Evolutionary conservation across 495 filamentous ascomycete species (phyloP), one percentile per base, ranked within the genome.

Genomic region (Aspergillus sparsus): DNA sequence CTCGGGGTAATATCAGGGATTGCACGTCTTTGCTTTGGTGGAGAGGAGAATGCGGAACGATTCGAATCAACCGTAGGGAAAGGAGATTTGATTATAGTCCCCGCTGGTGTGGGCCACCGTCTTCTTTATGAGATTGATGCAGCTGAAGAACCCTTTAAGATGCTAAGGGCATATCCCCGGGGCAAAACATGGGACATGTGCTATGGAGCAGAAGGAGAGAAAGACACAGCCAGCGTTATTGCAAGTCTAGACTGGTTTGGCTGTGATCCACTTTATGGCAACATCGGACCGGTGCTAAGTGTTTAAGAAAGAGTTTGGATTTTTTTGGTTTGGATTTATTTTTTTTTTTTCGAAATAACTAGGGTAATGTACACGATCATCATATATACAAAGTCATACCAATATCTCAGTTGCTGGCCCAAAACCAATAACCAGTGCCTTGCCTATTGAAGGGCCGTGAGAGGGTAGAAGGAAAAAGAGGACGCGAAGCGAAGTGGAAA

Each of bases 101-200:
- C 86, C 3, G 86, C 87, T 1, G 87, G 87, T 2, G 85, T 90
- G 8, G 80, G 74, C 10, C 85, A 90, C 77, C 73, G 84, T 16
- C 71, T 89, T 44, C 66, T 89, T 32, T 74, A 83, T 53, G 84
- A 89, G 66, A 49, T 81, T 32, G 73, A 73, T 31, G 70, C 75
- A 39, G 75, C 67, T 5, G 49, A 60, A 11, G 58, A 67, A 32
- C n/a, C 49, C 4, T 89, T 91, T 68, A 70, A 77, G 60, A 90
- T 89, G 85, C 81, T 91, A 7, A 87, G 86, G 10, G 79, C 77
- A 49, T 90, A 89, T 76, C 85, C 84, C 8, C 72, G 58, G 42
- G 78, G 77, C 2, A 81, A 78, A 50, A 65, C 72, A 32, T 89
- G 84, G 83, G 85, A 88, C 68, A 88, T 89, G 85, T 89, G 86